phyloP scores from a whole-genome alignment of 2,329 filamentous ascomycete species.

The Aspergillus fructus region DNA sequence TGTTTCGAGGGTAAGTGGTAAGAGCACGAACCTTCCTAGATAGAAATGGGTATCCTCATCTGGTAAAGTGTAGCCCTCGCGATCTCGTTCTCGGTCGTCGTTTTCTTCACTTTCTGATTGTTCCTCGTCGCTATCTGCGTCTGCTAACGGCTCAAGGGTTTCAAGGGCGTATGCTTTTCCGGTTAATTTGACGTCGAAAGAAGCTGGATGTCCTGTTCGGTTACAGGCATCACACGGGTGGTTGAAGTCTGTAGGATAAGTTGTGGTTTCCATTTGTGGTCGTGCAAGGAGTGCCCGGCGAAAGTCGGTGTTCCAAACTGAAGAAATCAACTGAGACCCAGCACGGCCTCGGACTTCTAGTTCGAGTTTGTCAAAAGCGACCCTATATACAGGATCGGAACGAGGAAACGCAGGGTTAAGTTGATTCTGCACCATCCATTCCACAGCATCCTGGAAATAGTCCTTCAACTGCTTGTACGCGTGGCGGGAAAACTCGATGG shows the following conservation, averaged over 20 bases:
- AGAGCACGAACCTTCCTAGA: constrained; percentile 48
- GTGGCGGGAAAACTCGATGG: constrained; percentile 67
- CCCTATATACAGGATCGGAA: constrained; percentile 62
- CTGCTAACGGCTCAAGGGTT: constrained; percentile 63
- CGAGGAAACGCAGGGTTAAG: constrained; percentile 69
- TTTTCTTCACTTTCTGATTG: constrained; percentile 31
- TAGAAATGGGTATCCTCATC: constrained; percentile 50
- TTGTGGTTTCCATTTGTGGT: constrained; percentile 58
- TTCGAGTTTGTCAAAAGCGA: constrained; percentile 70
- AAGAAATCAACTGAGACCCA: constrained; percentile 69
- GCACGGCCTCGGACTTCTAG: constrained; percentile 68
- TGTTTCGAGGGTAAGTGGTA: not conserved
- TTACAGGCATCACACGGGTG: constrained; percentile 70
- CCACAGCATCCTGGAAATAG: constrained; percentile 70
- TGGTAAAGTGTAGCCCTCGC: constrained; percentile 48
- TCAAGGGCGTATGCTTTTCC: constrained; percentile 66
- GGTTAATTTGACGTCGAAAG: constrained; percentile 60
- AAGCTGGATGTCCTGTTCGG: constrained; percentile 66
- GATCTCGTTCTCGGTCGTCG: constrained; percentile 37
- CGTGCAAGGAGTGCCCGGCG: constrained; percentile 63
- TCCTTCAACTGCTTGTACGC: constrained; percentile 67
- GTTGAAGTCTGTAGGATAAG: constrained; percentile 44
- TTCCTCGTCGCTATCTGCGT: constrained; percentile 47
- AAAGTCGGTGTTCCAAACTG: constrained; percentile 69
- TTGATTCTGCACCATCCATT: constrained; percentile 80